These are phyloP conservation scores for Ophiostoma angusticollis DNA, from an alignment of 2,329 filamentous ascomycete species.

Conservation along the genomic window DNA sequence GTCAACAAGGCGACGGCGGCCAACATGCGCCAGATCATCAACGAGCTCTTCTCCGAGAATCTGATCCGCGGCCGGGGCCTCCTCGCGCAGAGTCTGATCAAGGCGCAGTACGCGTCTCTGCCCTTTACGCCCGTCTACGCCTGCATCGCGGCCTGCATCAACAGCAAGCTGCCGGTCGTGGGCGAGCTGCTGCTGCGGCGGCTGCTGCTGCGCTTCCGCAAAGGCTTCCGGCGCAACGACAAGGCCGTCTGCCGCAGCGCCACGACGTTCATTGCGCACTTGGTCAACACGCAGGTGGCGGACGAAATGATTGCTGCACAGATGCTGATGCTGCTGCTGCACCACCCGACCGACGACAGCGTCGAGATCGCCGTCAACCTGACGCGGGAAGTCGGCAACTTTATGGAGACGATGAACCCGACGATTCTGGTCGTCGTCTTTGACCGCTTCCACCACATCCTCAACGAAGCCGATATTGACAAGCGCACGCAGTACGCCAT, in stretches of 20 bases:
- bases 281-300: slow-evolving; percentile 92
- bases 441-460: slow-evolving; percentile 86
- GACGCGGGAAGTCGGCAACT: slow-evolving; percentile 84
- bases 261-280: slow-evolving; percentile 86
- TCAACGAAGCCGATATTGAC: slow-evolving; percentile 94
- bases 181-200: slow-evolving; percentile 81
- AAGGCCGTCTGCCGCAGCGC: slow-evolving; percentile 89
- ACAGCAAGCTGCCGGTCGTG: slow-evolving; percentile 90
- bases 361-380: slow-evolving; percentile 95
- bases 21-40: slow-evolving; percentile 96
- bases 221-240: slow-evolving; percentile 92
- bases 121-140: slow-evolving; percentile 96
- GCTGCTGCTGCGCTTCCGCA: slow-evolving; percentile 82
- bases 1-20: slow-evolving; percentile 99
- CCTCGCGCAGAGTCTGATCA: slow-evolving; percentile 95
- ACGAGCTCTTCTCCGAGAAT: slow-evolving; percentile 92
- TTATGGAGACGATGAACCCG: slow-evolving; percentile 88
- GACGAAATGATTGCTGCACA: slow-evolving; percentile 90
- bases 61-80: slow-evolving; percentile 79
- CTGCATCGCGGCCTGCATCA: slow-evolving; percentile 90
- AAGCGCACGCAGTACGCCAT: slow-evolving; percentile 99
- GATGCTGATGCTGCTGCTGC: slow-evolving; percentile 78
- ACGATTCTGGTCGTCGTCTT: slow-evolving; percentile 82
- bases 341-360: slow-evolving; percentile 93
- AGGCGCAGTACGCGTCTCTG: slow-evolving; percentile 88